A percentile compares a stretch with the other conserved stretches of the same genome.
These are phyloP conservation scores for Triglochin maritima DNA, from an alignment of 106 monocot genomes.

Conservation along the genomic window DNA sequence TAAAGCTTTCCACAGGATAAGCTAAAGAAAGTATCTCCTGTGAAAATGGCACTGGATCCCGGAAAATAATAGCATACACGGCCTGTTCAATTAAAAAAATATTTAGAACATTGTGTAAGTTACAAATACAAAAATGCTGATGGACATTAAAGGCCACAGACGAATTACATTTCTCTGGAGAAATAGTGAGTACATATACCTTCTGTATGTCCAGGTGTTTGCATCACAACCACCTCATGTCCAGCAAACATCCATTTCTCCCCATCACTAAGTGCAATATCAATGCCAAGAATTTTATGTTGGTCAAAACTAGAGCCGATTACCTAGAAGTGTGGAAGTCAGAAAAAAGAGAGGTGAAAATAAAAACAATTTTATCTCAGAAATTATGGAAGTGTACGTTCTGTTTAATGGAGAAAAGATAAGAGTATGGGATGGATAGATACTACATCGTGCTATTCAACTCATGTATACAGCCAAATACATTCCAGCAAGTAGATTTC, in stretches of 20 bases:
- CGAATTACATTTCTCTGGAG: too few species aligned
- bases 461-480: too few species aligned
- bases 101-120: too few species aligned
- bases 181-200: constrained; percentile 14
- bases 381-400: too few species aligned
- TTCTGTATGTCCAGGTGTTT: constrained; percentile 90
- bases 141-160: too few species aligned
- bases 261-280: constrained; percentile 76
- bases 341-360: too few species aligned
- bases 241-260: constrained; percentile 98
- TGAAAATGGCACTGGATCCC: constrained; percentile 69
- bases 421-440: too few species aligned
- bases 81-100: constrained; percentile 26
- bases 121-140: too few species aligned
- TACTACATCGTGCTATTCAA: too few species aligned
- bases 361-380: too few species aligned
- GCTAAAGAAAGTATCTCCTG: constrained; percentile 93
- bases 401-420: too few species aligned
- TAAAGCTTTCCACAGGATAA: constrained; percentile 98
- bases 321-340: constrained; percentile 30
- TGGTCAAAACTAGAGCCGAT: constrained; percentile 68
- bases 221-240: constrained; percentile 78
- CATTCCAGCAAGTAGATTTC: too few species aligned
- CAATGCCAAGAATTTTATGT: constrained; percentile 92
- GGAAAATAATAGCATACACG: constrained; percentile 93